A percentile compares a stretch with the other conserved stretches of the same genome.
phyloP scores from a whole-genome alignment of 768 basidiomycete species.

The Pleurotus tuoliensis region DNA sequence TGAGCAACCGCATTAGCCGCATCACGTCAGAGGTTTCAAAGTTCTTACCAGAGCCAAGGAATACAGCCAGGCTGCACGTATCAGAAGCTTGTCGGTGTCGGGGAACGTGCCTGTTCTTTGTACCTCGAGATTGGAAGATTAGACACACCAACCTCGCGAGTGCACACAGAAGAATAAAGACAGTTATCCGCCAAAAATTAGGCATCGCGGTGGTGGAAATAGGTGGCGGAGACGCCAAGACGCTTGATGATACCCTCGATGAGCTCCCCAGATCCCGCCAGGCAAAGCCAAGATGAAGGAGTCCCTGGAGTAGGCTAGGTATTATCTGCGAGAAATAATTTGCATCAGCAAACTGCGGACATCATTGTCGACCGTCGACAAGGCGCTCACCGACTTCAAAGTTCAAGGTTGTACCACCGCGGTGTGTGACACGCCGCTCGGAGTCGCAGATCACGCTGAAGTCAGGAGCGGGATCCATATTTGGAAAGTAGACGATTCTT shows the following conservation, averaged over 20 bases:
- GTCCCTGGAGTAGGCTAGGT: background rate
- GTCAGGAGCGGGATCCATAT: too few species aligned
- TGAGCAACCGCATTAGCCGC: slow-evolving; percentile 26
- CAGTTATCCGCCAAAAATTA: background rate
- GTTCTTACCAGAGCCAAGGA: slow-evolving; percentile 85
- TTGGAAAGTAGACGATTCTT: too few species aligned
- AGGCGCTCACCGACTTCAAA: too few species aligned
- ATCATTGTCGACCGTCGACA: too few species aligned
- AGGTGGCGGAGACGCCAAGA: background rate
- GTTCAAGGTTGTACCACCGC: too few species aligned
- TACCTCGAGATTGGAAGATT: background rate
- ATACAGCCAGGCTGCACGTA: slow-evolving; percentile 63
- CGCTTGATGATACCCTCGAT: background rate
- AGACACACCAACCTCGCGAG: background rate
- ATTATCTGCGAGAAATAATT: background rate
- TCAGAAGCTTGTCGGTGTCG: slow-evolving; percentile 8
- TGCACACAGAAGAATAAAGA: background rate
- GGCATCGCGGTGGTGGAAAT: background rate
- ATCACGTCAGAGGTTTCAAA: background rate
- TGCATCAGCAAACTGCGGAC: background rate
- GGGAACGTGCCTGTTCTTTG: background rate
- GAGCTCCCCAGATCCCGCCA: background rate
- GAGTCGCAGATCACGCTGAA: too few species aligned
- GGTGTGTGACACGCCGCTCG: too few species aligned
- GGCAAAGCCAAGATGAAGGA: background rate